Evolutionary conservation across 2,329 filamentous ascomycete species (phyloP), one percentile per base, ranked within the genome.

Genomic region (Trichoderma sp.): DNA sequence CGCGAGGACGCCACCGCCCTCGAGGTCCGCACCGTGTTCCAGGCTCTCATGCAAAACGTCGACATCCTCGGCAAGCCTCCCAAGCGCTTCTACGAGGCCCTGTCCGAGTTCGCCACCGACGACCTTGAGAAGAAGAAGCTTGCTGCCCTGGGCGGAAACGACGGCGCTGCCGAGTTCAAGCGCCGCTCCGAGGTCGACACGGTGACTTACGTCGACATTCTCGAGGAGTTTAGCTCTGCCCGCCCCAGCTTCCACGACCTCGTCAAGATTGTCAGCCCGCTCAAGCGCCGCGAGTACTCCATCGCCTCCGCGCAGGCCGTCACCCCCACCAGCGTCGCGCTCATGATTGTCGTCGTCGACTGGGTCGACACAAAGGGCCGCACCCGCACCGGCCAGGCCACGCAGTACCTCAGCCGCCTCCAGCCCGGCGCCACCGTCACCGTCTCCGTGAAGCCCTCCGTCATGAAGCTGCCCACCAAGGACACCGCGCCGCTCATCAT

Each of bases 261-360:
- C 71, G 89, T 93, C 74, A 92, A 91, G 78, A 94, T 99, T 73
- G 92, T 99, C 75, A 89, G 87, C 75, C 95, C 96, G 14, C 91
- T 97, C 86, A 99, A 99, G 88, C 93, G 96, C 73, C 90, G 96
- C 78, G 96, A 99, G 84, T 99, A 99, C 88, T 97, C 94, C n/a
- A 98, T 99, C 76, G 96, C 96, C 24, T 98, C 96, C 3, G 96
- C 94, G 70, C 96, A 99, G 84, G 94, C 95, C 77, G 95, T 98
- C 53, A 95, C 93, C 0, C 95, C 96, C 24, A 95, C 86, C 79
- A 91, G 89, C n/a, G 94, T 99, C 72, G 89, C 95, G 9, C 90
- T 99, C 74, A 96, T 98, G 90, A 97, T 99, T 79, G 96, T 99
- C 73, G 97, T 96, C 4, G 96, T 99, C 78, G 91, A 93, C 85